phyloP scores from a whole-genome alignment of 257 asterid species.

The Oldenlandia corymbosa region DNA sequence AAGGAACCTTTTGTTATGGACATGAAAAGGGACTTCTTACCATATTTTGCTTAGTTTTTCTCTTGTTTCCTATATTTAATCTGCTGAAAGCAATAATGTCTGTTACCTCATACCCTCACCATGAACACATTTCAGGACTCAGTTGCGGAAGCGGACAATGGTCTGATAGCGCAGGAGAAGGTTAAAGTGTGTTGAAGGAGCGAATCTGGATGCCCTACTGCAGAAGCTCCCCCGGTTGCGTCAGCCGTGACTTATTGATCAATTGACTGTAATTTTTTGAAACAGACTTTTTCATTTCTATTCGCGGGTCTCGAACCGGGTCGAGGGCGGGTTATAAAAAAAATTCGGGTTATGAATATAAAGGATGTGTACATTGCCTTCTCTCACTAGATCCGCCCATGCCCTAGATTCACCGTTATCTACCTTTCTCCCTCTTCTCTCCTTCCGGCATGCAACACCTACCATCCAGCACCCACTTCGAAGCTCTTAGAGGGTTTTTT shows the following conservation, averaged over 20 bases:
- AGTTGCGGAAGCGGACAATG: conserved; percentile 62
- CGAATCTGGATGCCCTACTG: conserved; percentile 79
- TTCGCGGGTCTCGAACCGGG: no score
- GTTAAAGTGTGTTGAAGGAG: conserved; percentile 85
- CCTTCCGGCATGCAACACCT: no score
- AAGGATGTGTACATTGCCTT: no score
- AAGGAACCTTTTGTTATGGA: background rate
- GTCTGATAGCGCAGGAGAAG: conserved; percentile 60
- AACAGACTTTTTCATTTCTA: conserved; percentile 19
- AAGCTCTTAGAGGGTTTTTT: no score
- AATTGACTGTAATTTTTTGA: conserved; percentile 69
- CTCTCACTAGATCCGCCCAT: no score
- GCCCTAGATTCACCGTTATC: no score
- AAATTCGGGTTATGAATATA: no score
- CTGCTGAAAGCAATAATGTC: background rate
- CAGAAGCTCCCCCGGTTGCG: conserved; percentile 94
- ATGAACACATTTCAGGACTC: conserved; percentile 43
- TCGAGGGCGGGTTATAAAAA: no score
- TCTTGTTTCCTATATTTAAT: background rate
- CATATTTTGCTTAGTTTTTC: background rate
- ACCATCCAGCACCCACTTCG: no score
- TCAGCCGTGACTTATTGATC: conserved; percentile 99
- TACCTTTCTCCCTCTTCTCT: no score
- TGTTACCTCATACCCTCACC: conserved; percentile 16
- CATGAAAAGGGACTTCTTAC: no score